Conservation (phyloP, 2,329 filamentous ascomycete species). For the Penicillium frequentans region DNA sequence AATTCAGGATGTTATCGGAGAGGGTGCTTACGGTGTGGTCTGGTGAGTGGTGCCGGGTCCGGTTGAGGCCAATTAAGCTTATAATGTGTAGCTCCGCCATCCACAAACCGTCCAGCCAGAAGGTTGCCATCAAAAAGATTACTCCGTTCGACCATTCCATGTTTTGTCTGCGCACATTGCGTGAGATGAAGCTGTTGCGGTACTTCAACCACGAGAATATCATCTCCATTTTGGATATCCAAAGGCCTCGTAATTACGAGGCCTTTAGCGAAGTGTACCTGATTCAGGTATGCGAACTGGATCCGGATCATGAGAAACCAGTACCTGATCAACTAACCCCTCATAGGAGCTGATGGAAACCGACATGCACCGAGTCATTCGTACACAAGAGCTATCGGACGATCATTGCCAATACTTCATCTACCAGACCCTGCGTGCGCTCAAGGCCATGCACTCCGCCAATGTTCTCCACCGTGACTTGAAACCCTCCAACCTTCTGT, state of each 20-base stretch:
- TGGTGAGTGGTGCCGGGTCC: constrained; percentile 66
- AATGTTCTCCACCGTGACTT: constrained; percentile 97
- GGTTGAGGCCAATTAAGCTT: neutral
- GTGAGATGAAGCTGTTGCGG: constrained; percentile 97
- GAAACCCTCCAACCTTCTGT: constrained; percentile 93
- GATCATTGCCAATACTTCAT: constrained; percentile 99
- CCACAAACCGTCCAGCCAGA: constrained; percentile 96
- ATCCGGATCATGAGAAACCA: neutral
- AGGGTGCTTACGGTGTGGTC: constrained; percentile 97
- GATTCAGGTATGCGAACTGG: constrained; percentile 72
- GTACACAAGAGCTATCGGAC: constrained; percentile 96
- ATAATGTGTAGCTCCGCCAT: constrained; percentile 72
- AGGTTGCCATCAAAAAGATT: constrained; percentile 99
- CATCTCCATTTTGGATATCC: constrained; percentile 98
- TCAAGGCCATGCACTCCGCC: constrained; percentile 99
- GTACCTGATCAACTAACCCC: neutral
- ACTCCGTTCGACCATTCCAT: constrained; percentile 98
- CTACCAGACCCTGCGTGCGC: constrained; percentile 94
- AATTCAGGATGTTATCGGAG: constrained; percentile 98
- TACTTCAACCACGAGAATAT: constrained; percentile 99
- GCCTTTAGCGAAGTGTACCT: constrained; percentile 97
- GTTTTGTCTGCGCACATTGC: constrained; percentile 94
- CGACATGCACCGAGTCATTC: constrained; percentile 98
- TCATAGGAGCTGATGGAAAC: constrained; percentile 95
- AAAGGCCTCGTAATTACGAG: constrained; percentile 95